Conservation (phyloP, 371 early-diverging fungal genomes). For the Fennellomyces sp. region DNA sequence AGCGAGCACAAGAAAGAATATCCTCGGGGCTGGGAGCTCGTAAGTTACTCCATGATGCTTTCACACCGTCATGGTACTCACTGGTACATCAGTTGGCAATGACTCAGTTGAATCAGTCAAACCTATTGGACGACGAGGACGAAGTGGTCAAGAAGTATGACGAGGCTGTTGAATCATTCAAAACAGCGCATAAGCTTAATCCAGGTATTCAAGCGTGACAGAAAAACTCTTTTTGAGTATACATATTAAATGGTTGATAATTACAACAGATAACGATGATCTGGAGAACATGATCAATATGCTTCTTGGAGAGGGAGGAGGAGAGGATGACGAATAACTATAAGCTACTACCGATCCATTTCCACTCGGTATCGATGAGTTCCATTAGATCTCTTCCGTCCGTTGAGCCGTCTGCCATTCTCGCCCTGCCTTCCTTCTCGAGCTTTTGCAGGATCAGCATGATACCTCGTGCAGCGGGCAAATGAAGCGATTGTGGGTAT, state of each 20-base stretch:
- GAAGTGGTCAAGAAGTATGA: constrained; percentile 27
- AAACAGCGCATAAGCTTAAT: constrained; percentile 31
- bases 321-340: neutral
- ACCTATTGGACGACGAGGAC: constrained; percentile 41
- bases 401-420: constrained; percentile 6
- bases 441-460: constrained; percentile 74
- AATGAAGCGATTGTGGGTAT: constrained; percentile 57
- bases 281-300: constrained; percentile 14
- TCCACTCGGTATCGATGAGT: constrained; percentile 13
- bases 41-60: constrained; percentile 4
- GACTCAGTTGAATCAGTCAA: constrained; percentile 36
- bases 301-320: constrained; percentile 11
- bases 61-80: neutral
- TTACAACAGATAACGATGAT: constrained; percentile 13
- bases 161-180: constrained; percentile 36
- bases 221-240: neutral
- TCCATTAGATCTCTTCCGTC: neutral
- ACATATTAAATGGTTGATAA: neutral
- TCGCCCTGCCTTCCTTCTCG: constrained; percentile 56
- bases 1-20: constrained; percentile 28
- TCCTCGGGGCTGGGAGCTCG: constrained; percentile 41
- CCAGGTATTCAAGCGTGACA: constrained; percentile 18
- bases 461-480: constrained; percentile 70
- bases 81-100: constrained; percentile 24
- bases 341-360: constrained; percentile 10